Evolutionary conservation across 441 rosid genomes (phyloP).

Genomic region (Syzygium syzygioides): DNA sequence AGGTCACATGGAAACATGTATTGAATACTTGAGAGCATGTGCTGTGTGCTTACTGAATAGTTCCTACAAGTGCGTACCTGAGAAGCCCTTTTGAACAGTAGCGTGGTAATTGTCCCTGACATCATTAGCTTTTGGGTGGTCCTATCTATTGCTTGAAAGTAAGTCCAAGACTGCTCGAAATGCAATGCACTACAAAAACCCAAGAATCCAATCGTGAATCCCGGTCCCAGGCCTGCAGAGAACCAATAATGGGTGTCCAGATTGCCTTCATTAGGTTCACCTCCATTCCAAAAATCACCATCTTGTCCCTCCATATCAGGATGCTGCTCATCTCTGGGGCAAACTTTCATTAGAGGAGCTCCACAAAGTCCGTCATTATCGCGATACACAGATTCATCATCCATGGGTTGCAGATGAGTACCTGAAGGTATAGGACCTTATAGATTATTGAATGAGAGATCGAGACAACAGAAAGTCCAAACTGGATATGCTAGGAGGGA

Average conservation of each 20-base stretch:
- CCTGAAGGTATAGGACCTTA: accelerated
- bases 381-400: not conserved
- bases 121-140: not conserved
- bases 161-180: constrained; percentile 7
- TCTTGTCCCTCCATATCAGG: accelerated
- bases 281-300: not conserved
- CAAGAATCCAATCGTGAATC: constrained; percentile 1
- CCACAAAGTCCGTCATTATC: not conserved
- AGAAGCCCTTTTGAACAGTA: not conserved
- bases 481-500: not conserved
- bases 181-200: constrained; percentile 4
- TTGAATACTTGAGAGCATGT: not conserved
- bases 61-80: not conserved
- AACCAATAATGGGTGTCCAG: not conserved
- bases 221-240: not conserved
- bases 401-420: accelerated
- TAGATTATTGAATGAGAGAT: not conserved
- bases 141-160: not conserved
- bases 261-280: not conserved
- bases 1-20: not conserved
- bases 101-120: accelerated
- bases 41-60: not conserved
- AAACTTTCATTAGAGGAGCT: not conserved
- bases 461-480: not conserved
- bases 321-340: accelerated